Evolutionary conservation across 2,329 filamentous ascomycete species (phyloP), one percentile per base, ranked within the genome.

Genomic region (Claviceps africana): DNA sequence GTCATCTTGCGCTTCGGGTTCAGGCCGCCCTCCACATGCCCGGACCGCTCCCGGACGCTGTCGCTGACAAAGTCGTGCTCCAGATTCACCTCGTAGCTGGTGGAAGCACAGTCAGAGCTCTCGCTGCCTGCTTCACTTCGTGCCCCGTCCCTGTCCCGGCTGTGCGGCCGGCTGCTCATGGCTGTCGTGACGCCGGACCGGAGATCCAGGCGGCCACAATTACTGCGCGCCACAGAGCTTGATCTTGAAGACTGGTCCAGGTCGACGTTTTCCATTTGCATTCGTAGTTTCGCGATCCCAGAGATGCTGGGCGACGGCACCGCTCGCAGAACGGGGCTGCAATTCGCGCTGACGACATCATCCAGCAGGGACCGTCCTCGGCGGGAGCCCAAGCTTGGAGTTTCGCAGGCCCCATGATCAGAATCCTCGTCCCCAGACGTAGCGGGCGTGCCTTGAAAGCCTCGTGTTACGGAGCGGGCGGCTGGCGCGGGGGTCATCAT

Each of bases 21-120:
- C 52, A 80, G 67, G 17, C 76, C 75, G 28, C 78, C 77, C 59
- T 81, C 79, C 45, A 70, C 63, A 58, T 70, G 70, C 51, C 65
- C 65, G 39, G 67, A 64, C 49, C 69, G 70, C 50, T 72, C 71
- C 22, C 70, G 68, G 39, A 79, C 70, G 58, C 74, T 79, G 61
- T 81, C 78, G 65, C 86, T 93, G 55, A 88, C 77, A 60, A 95
- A 96, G 64, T 96, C 90, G 56, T 88, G 71, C 59, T 93, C 86
- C 39, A 96, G 75, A 50, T 81, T 81, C 57, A 96, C 82, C 69
- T 96, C 87, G 64, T 95, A 96, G 63, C 83, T 86, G 50, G 86
- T 86, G 64, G 74, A 75, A 19, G 67, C 70, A 28, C 79, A 78
- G 60, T 91, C 86, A 1, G 85, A 90, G 58, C 76, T 78, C 60